Evolutionary conservation across 192 early-diverging fungal species (phyloP).

Genomic region (Linnemannia exigua): DNA sequence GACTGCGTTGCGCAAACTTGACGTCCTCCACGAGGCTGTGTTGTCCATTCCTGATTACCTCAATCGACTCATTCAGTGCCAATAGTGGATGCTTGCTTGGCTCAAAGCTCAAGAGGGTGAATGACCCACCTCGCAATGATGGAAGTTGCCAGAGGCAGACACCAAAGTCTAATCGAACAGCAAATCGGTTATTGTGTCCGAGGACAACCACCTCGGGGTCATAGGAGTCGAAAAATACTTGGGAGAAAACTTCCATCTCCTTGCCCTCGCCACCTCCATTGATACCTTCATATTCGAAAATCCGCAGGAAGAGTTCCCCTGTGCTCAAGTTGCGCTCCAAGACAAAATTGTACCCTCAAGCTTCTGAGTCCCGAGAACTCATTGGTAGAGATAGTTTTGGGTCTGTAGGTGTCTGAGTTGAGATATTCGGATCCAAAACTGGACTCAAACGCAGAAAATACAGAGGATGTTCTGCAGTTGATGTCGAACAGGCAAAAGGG

Average conservation of each 20-base stretch:
- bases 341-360: constrained; percentile 3
- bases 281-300: constrained; percentile 7
- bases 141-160: constrained; percentile 10
- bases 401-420: neutral
- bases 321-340: constrained; percentile 12
- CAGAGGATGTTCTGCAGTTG: neutral
- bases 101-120: constrained; percentile 9
- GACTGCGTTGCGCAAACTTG: neutral
- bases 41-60: neutral
- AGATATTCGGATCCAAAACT: neutral
- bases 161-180: constrained; percentile 8
- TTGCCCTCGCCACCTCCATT: neutral
- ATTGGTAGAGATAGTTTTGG: too few relatives aligned
- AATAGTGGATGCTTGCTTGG: constrained; percentile 1
- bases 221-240: neutral
- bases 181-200: neutral
- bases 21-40: neutral
- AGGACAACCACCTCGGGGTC: constrained; percentile 9
- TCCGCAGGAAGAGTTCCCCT: neutral
- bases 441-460: neutral
- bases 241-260: neutral
- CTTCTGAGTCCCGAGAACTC: neutral
- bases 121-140: neutral
- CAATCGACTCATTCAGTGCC: neutral
- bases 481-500: neutral